Percentiles rank a stretch among this genome's conserved stretches.
Conservation (phyloP, 2,329 filamentous ascomycete genomes). For the Diplodia mutila region DNA sequence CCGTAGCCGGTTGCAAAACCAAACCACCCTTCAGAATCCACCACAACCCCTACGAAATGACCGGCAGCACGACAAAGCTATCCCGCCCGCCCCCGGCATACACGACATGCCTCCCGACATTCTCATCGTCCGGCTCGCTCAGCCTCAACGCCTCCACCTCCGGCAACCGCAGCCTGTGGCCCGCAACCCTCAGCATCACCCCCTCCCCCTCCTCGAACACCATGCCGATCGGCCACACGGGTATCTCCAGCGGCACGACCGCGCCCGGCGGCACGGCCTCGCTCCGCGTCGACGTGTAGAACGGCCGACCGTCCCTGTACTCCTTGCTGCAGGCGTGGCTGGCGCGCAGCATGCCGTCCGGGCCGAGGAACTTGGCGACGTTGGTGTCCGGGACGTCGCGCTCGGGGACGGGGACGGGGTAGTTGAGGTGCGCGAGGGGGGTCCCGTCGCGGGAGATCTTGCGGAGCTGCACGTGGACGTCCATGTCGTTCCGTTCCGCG, state of each 20-base stretch:
- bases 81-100: conserved; percentile 11
- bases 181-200: conserved; percentile 12
- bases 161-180: not conserved
- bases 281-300: conserved; percentile 40
- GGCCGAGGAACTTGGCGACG: conserved; percentile 27
- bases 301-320: not conserved
- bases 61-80: conserved; percentile 4
- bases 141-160: conserved; percentile 4
- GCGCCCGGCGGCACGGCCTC: conserved; percentile 48
- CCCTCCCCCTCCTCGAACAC: conserved; percentile 51
- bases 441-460: conserved; percentile 25
- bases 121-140: not conserved
- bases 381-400: conserved; percentile 26
- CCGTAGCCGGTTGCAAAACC: too few relatives aligned
- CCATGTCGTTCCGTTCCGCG: not conserved
- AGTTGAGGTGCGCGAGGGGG: conserved; percentile 11
- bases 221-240: conserved; percentile 53
- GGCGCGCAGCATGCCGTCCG: conserved; percentile 30
- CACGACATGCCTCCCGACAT: conserved; percentile 2
- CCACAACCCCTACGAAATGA: not conserved
- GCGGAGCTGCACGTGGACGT: conserved; percentile 30
- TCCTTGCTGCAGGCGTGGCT: conserved; percentile 25
- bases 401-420: conserved; percentile 22
- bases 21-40: too few relatives aligned
- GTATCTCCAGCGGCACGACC: conserved; percentile 53